These are phyloP conservation scores for Aspergillus diversus DNA, from an alignment of 495 filamentous ascomycete genomes.

Conservation along the genomic window DNA sequence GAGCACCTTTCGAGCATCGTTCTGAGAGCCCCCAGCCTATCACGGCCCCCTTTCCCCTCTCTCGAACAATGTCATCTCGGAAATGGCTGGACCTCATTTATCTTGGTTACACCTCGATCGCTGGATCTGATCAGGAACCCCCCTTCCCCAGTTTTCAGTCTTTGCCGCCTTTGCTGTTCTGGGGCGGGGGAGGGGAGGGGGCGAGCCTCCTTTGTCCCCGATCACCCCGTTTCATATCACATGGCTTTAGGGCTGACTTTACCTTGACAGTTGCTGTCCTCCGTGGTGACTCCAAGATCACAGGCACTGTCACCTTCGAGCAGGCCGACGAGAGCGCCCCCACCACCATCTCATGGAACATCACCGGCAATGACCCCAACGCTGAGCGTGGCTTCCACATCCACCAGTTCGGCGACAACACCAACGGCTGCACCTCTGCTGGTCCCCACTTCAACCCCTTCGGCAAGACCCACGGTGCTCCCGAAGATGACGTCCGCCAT, in stretches of 20 bases:
- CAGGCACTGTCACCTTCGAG: slow-evolving; percentile 92
- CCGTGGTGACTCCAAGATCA: slow-evolving; percentile 93
- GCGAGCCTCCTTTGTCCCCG: neutral
- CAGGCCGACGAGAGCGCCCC: slow-evolving; percentile 77
- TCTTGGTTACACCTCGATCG: slow-evolving; percentile 11
- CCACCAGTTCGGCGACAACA: slow-evolving; percentile 99
- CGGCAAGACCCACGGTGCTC: slow-evolving; percentile 88
- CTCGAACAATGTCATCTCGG: slow-evolving; percentile 16
- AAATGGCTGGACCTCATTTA: slow-evolving; percentile 19
- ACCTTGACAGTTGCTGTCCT: slow-evolving; percentile 77
- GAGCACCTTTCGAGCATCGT: slow-evolving; percentile 51
- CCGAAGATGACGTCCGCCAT: slow-evolving; percentile 79
- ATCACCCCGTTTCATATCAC: neutral
- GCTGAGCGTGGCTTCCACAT: slow-evolving; percentile 97
- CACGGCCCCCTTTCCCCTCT: slow-evolving; percentile 27
- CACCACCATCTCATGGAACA: slow-evolving; percentile 90
- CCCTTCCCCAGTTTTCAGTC: neutral
- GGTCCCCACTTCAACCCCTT: slow-evolving; percentile 99
- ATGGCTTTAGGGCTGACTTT: slow-evolving; percentile 14
- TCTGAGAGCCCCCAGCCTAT: slow-evolving; percentile 34
- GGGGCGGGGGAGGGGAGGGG: neutral
- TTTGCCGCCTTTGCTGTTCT: neutral
- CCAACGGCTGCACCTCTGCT: slow-evolving; percentile 98
- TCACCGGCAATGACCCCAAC: slow-evolving; percentile 89
- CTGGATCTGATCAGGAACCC: slow-evolving; percentile 19